Evolutionary conservation across 2,329 filamentous ascomycete genomes (phyloP), one percentile per base, ranked within the genome.

Genomic region (Blastomyces parvus): DNA sequence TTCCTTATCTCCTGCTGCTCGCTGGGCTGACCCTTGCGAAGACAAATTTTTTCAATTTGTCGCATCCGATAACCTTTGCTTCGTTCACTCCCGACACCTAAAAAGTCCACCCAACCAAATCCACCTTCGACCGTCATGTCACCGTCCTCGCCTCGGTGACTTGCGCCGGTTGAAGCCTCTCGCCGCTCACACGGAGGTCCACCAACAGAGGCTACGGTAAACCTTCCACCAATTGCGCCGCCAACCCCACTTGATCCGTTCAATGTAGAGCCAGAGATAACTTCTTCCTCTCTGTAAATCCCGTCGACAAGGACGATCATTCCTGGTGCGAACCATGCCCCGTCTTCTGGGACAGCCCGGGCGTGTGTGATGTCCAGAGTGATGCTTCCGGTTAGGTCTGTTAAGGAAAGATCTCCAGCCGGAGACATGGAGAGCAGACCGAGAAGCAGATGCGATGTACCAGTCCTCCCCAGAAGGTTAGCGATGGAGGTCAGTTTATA

Each of bases 281-380:
- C 86, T 66, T 87, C 84, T 65, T 91, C 90, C 69, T 96, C 94
- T 73, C 96, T 91, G 71, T 99, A 99, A n/a, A 93, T 86, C 7
- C 94, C 94, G 70, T 99, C 94, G 0, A 97, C 86, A 0, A 99
- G 82, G 3, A 97, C 89, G 58, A 99, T 89, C 91, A 97, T 97
- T 2, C 95, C 95, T 0, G 94, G 92, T 5, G 88, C 86, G 72
- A 97, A 97, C 88, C 91, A 99, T 3, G 90, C 88, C 30, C 90
- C 91, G 71, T 93, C 87, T 65, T 91, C 87, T 0, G 92, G 92
- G 62, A 97, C 88, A 17, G 89, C 86, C 27, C 87, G 86, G 0
- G 93, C 90, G 70, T 93, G 88, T 25, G 86, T 84, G 13, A 97
- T 78, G 68, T 97, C 91, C 1, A 99, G 80, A 2, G 85, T 82